Evolutionary conservation across 2,329 filamentous ascomycete genomes (phyloP), one percentile per base, ranked within the genome.

Genomic region (Eurotiales sp.): DNA sequence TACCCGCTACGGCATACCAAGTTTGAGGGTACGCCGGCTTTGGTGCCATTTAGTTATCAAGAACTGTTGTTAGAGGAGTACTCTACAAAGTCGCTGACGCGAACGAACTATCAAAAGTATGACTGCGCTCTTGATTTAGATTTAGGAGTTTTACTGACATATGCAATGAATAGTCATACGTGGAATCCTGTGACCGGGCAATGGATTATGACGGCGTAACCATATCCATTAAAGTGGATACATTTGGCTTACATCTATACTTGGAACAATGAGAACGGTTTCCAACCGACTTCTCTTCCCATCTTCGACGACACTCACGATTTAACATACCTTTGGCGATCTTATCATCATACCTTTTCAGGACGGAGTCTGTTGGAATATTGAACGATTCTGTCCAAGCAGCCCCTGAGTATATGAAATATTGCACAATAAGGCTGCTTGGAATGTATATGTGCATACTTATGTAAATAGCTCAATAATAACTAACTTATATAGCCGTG

Each of bases 1-100:
- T 93, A 84, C 70, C 89, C 89, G 3, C 75, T 93, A 77, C 79
- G 87, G 14, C 77, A 83, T 63, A 87, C 83, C 22, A 78, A 81
- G 56, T 93, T 89, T 59, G 88, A 93, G 71, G 87, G 86, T 17
- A 83, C 87, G 2, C 72, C 77, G 11, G 86, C 86, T 21, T 78
- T 77, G 57, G 79, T 93, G 21, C 89, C 89, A 3, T 74, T 67
- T 52, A 64, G 64, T 23, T 76, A 74, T 50, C 62, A 68, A 47
- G 58, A 64, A 11, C 64, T 75, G 11, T 57, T 74, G 41, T 59
- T 61, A 8, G 63, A 69, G 43, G 71, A 74, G 53, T 76, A 75
- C 55, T 58, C 63, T 2, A 54, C 65, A 19, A 62, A 60, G 53
- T 64, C 72, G 8, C 56, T 72, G 59, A 60, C 64, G 4, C 46